Base-by-base conservation (phyloP, 176 grass and related monocot species). In the Melocanna baccifera region DNA sequence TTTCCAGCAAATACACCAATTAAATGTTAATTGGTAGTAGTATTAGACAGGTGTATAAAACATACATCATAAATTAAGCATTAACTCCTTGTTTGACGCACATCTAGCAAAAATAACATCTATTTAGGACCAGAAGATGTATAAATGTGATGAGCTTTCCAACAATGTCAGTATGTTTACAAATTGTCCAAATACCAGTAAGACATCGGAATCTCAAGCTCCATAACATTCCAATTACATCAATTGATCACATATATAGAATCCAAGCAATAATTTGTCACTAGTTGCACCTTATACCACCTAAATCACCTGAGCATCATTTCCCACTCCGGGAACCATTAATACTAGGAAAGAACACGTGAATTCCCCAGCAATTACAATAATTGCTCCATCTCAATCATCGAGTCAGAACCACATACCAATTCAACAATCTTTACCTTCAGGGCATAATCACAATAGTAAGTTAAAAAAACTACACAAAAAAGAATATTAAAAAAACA, bases 351-450 rank as follows among this genome's bases (percentile, higher is more conserved):
- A 45, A 56, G 6, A 73, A 65, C 36, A 77, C n/a, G 59, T 0
- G 28, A 36, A 69, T 62, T 81, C 25, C 23, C 18, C 11, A 71
- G 42, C 6, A 11, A 62, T 26, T 70, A 51, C 64, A 56, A 71
- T 77, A 77, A 34, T 12, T 82, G 28, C n/a, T 71, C 26, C 83
- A 77, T 55, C 57, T 45, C 12, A 69, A 77, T 73, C 84, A 62
- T 39, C 30, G 43, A 83, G 7, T 55, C 56, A 58, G 46, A 71
- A 73, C 39, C 16, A 71, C 14, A 48, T 32, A 13, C 7, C 19
- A 46, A 69, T 68, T 69, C 5, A 56, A 56, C 6, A 68, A 67
- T 59, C 61, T 72, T 67, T 37, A 87, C 42, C 55, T 75, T 87
- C 23, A n/a, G 11, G n/a, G 62, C 22, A 67, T 22, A 69, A 62